Base-by-base conservation (phyloP, 768 basidiomycete species). In the Auricularia auricula-judae region DNA sequence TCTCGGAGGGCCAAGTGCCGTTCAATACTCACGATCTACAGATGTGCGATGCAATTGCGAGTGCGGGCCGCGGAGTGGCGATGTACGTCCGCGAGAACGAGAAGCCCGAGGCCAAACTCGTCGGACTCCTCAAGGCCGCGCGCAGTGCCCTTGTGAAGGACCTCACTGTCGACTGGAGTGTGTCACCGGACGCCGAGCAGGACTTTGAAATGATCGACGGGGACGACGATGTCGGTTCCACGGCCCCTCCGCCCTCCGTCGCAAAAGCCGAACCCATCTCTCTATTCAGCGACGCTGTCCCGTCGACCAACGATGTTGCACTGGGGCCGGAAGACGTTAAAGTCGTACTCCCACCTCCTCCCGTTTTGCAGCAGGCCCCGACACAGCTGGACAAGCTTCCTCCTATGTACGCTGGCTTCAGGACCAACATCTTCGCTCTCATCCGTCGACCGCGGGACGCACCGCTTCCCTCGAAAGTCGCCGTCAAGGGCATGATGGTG, bases 1-100 rank as follows among this genome's bases (percentile, higher is more conserved):
- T 3, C 11, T 56, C 14, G 29, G 29, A 29, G 29, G 29, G 29
- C 29, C 2, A 29, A 29, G 2, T 59, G 5, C 23, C 14, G 4
- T 14, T 3, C 18, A 1, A 29, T 10, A 21, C 47, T 51, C 10
- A 18, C 16, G 5, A 8, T 23, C 4, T 29, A 1, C 56, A 59
- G 0, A 75, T 82, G 67, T 83, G 82, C 67, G 77, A 82, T 66
- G 72, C 77, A 2, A 80, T 87, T n/a, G 84, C 86, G 0, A 71
- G 74, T 16, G 76, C 75, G 1, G 86, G 86, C 1, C 76, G 80
- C 11, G 86, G 86, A 12, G 74, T 76, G 29, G 79, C 71, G 61
- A 71, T 83, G 0, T 80, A 81, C 64, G 81, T 85, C 3, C 70
- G 75, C 5, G 70, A 76, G 3, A 70, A 76, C 8, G 82, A 83